Percentiles rank a stretch among this genome's conserved stretches.
Evolutionary conservation across 106 monocot genomes (phyloP).

Genomic region (Platanthera zijinensis): DNA sequence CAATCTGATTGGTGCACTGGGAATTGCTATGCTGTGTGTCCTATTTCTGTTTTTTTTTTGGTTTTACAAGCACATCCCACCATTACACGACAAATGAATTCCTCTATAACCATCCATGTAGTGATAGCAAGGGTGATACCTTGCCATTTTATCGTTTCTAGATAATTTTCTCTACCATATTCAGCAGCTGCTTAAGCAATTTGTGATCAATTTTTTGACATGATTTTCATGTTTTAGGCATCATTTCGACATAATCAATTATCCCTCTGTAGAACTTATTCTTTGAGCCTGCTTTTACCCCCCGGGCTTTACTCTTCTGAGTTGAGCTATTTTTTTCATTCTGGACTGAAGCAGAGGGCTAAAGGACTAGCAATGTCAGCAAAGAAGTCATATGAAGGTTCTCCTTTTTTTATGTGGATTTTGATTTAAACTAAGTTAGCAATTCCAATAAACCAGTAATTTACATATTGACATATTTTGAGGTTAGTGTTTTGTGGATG

Average conservation of each 20-base stretch:
- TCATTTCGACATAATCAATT: constrained; percentile 12
- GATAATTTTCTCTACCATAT: not conserved
- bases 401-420: not conserved
- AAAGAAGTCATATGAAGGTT: constrained; percentile 77
- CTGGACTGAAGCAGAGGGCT: constrained; percentile 47
- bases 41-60: too few relatives aligned
- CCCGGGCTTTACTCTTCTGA: constrained; percentile 21
- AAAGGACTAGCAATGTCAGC: constrained; percentile 78
- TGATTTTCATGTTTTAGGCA: constrained; percentile 7
- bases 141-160: not conserved
- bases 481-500: not conserved
- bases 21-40: too few relatives aligned
- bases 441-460: not conserved
- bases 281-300: constrained; percentile 9
- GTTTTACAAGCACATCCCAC: not conserved
- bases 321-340: constrained; percentile 7
- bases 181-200: not conserved
- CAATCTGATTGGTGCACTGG: too few relatives aligned
- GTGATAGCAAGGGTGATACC: not conserved
- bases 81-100: not conserved
- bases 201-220: not conserved
- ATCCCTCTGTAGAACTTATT: not conserved
- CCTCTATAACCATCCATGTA: not conserved
- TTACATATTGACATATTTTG: not conserved
- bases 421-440: not conserved